A percentile compares a stretch with the other conserved stretches of the same genome.
phyloP scores from a whole-genome alignment of 2,329 filamentous ascomycete genomes.

The Venturia pyrina region DNA sequence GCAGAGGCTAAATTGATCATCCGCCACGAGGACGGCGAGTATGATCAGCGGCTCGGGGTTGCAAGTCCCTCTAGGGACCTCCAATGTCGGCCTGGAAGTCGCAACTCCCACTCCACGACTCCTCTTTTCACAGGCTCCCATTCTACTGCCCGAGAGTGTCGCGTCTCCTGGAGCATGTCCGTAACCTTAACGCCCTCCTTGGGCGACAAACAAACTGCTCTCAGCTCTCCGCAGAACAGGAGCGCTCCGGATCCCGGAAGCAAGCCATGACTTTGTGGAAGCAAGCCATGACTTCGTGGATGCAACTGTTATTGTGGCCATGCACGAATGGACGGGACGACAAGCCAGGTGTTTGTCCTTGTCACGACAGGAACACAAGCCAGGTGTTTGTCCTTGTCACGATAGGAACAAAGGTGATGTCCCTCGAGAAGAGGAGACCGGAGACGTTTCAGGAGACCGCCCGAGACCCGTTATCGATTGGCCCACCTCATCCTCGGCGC shows the following conservation, averaged over 20 bases:
- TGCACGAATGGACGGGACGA: not conserved
- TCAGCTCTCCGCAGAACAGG: not conserved
- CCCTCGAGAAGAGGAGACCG: not conserved
- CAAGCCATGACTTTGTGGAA: not conserved
- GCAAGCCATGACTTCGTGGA: too few species aligned
- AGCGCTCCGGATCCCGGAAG: not conserved
- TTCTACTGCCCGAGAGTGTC: not conserved
- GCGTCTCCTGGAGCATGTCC: not conserved
- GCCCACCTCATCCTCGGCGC: not conserved
- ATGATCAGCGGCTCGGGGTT: not conserved
- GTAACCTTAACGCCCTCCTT: not conserved
- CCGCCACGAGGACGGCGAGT: not conserved
- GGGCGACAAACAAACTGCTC: not conserved
- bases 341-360: not conserved
- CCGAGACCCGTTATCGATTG: not conserved
- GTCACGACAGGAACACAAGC: not conserved
- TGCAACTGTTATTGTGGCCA: too few species aligned
- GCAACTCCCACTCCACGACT: not conserved
- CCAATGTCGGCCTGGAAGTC: not conserved
- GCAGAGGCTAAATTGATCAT: not conserved
- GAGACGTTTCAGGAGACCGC: not conserved
- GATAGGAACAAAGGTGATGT: constrained; percentile 1
- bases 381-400: not conserved
- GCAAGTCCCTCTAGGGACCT: not conserved
- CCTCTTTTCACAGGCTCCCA: not conserved